Conservation (phyloP, 2,329 filamentous ascomycete genomes). For the Botrytis fragariae region DNA sequence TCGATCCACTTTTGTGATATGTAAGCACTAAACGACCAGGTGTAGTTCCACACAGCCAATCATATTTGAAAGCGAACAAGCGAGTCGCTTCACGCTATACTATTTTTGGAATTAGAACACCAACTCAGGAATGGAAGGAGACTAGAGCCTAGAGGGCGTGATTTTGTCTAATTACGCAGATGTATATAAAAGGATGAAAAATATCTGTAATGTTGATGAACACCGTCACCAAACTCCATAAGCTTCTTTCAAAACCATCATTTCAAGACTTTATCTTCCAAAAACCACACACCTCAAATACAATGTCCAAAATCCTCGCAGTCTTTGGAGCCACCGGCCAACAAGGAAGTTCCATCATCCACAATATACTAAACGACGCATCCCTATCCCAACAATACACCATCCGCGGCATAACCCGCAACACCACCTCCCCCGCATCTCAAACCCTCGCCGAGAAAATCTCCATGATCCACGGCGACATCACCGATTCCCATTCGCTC, state of each 20-base stretch:
- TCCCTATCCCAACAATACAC: conserved; percentile 46
- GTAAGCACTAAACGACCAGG: neutral
- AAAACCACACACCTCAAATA: neutral
- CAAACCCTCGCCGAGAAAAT: conserved; percentile 36
- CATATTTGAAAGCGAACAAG: neutral
- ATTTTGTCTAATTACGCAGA: neutral
- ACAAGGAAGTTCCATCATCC: conserved; percentile 50
- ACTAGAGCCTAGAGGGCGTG: neutral
- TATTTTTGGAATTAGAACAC: neutral
- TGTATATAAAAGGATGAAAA: neutral
- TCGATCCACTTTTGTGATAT: neutral
- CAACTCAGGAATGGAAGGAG: neutral
- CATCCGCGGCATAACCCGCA: conserved; percentile 48
- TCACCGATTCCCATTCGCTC: conserved; percentile 42
- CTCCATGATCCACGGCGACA: conserved; percentile 44
- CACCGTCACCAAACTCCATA: neutral
- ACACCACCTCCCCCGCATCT: conserved; percentile 35
- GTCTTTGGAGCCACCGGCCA: conserved; percentile 52
- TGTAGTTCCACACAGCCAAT: neutral
- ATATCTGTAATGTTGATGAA: neutral
- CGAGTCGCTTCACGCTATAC: neutral
- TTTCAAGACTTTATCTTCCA: neutral
- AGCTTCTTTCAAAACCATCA: neutral
- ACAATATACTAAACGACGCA: conserved; percentile 45
- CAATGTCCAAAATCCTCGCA: conserved; percentile 40